Conservation (phyloP, 345 rosid genomes). For the Eucalyptus marginata region DNA sequence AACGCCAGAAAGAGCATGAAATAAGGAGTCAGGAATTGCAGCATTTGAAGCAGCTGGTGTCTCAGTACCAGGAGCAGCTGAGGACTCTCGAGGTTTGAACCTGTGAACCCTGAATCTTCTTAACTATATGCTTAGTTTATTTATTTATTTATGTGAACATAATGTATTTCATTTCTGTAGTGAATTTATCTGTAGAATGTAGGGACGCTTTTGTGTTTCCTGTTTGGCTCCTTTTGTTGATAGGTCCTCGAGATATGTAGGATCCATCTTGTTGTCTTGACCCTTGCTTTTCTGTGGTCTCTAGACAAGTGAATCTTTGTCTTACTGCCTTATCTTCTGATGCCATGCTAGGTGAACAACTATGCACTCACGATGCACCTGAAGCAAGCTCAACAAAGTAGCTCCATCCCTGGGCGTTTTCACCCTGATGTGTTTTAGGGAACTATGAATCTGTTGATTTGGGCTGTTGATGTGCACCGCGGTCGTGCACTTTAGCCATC, state of each 20-base stretch:
- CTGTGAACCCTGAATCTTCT: neutral
- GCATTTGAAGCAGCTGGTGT: constrained; percentile 57
- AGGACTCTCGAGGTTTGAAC: constrained; percentile 60
- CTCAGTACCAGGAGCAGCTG: constrained; percentile 79
- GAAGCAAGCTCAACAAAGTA: constrained; percentile 29
- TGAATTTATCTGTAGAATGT: neutral
- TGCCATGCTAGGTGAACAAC: constrained; percentile 3
- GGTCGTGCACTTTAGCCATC: neutral
- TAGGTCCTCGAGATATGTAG: neutral
- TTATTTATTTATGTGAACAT: neutral
- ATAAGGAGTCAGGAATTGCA: constrained; percentile 56
- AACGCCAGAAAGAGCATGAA: constrained; percentile 58
- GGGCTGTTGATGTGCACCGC: neutral
- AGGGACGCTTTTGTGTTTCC: neutral
- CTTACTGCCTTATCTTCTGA: neutral
- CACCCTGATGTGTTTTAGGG: constrained; percentile 69
- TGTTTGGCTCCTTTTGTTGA: neutral
- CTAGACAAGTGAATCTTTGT: neutral
- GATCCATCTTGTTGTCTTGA: neutral
- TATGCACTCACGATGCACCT: constrained; percentile 62
- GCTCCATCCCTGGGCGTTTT: constrained; percentile 42
- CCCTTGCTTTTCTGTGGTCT: neutral
- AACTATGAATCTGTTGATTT: neutral
- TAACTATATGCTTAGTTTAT: neutral
- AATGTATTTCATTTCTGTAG: neutral